phyloP scores from a whole-genome alignment of 805 yeast species.

The Myxozyma sirexii region DNA sequence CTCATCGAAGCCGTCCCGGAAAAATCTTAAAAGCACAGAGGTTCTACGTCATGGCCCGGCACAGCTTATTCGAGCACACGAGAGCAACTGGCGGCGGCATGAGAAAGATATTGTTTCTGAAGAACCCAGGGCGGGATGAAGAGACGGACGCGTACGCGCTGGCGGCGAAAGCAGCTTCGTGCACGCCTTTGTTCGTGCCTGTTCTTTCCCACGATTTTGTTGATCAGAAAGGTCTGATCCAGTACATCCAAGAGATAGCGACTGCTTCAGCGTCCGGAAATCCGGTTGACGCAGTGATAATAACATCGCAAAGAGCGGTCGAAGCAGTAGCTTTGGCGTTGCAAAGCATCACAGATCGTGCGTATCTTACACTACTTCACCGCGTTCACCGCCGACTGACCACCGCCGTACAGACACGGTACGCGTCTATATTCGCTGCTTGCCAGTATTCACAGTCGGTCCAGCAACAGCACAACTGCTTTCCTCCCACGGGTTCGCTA shows the following conservation, averaged over 20 bases:
- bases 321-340: constrained; percentile 59
- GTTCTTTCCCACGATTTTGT: constrained; percentile 66
- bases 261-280: constrained; percentile 38
- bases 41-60: background rate
- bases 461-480: constrained; percentile 78
- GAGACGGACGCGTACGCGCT: constrained; percentile 18
- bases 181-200: constrained; percentile 59
- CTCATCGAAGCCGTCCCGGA: background rate
- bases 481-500: constrained; percentile 60
- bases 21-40: background rate
- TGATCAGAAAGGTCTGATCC: constrained; percentile 50
- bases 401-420: background rate
- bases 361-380: background rate
- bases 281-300: constrained; percentile 56
- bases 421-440: background rate
- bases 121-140: constrained; percentile 22
- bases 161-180: constrained; percentile 6
- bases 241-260: constrained; percentile 43
- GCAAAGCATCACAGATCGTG: constrained; percentile 44
- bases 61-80: background rate
- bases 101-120: constrained; percentile 16
- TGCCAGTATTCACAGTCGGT: constrained; percentile 81
- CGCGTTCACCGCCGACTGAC: background rate
- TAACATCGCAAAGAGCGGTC: constrained; percentile 91
- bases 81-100: background rate